Base-by-base conservation (phyloP, 495 filamentous ascomycete species). In the Geoglossum glabrum region DNA sequence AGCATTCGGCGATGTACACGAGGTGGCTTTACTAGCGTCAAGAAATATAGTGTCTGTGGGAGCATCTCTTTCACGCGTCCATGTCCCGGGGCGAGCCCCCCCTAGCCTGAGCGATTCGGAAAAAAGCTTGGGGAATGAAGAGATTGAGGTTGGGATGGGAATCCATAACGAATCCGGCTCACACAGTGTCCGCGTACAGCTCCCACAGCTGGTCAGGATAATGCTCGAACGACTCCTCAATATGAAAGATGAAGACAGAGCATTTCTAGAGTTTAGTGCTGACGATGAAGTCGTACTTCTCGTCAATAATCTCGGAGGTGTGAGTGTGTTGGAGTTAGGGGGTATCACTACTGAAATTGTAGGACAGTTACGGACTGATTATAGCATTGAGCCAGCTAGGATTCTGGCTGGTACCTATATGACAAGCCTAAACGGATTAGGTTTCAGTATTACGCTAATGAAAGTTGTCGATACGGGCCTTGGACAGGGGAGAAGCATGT, bases 71-170 rank as follows among this genome's bases (percentile, higher is more conserved):
- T 81, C 83, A 52, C 90, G 94, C 67, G 92, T 97, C 30, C 92
- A 98, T 66, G 85, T 98, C 0, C 92, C 92, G 0, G 92, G 92
- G 13, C 76, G 87, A 63, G 76, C 68, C 1, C 64, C 64, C 23
- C 58, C 67, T 4, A 63, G 70, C 26, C 66, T 62, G 0, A 66
- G 69, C 11, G 70, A 76, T n/a, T 67, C 64, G 11, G 71, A 71
- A 13, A 84, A 81, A 46, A 70, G 70, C 4, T 70, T 94, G 58
- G 73, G 71, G 31, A 66, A 73, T 0, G 82, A 80, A 45, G 84
- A 97, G 72, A 81, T 94, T 23, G 92, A 98, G 72, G 76, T 98
- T 62, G 92, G 92, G 8, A 98, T 97, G 92, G 92, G 92, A 11
- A 96, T 97, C 67, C 92, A 98, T 69, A 98, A 98, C 66, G 92